These are phyloP conservation scores for Eucalyptus fibrosa DNA, from an alignment of 345 rosid species.

Conservation along the genomic window DNA sequence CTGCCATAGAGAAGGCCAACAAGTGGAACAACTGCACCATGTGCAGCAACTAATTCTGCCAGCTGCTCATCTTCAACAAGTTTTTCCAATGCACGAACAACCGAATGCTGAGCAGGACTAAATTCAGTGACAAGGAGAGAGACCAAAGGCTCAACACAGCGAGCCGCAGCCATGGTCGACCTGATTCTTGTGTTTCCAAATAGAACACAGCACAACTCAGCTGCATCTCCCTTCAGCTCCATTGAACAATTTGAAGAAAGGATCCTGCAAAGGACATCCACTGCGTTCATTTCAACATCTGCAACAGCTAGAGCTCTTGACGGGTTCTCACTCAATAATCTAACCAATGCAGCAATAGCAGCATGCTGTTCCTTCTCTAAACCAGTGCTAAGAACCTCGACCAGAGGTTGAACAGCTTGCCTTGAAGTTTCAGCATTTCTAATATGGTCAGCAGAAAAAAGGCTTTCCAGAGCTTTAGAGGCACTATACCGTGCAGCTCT, in stretches of 20 bases:
- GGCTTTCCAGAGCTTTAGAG: conserved; percentile 92
- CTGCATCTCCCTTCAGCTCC: conserved; percentile 99
- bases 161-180: conserved; percentile 95
- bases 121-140: conserved; percentile 85
- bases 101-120: conserved; percentile 93
- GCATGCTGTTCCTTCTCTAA: conserved; percentile 97
- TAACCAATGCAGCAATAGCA: conserved; percentile 92
- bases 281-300: conserved; percentile 98
- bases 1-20: conserved; percentile 93
- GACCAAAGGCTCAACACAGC: conserved; percentile 96
- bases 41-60: conserved; percentile 97
- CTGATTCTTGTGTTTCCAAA: conserved; percentile 89
- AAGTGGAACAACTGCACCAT: conserved; percentile 98
- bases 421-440: conserved; percentile 91
- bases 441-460: conserved; percentile 93
- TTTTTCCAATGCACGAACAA: conserved; percentile 88
- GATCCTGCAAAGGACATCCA: conserved; percentile 95
- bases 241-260: conserved; percentile 82
- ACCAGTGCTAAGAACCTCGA: conserved; percentile 94
- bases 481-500: conserved; percentile 96
- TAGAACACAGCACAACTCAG: conserved; percentile 92
- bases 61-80: conserved; percentile 97
- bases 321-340: conserved; percentile 91
- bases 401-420: conserved; percentile 97
- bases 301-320: conserved; percentile 93